A percentile compares a stretch with the other conserved stretches of the same genome.
Evolutionary conservation across 345 rosid species (phyloP).

Genomic region (Hypericum perforatum): DNA sequence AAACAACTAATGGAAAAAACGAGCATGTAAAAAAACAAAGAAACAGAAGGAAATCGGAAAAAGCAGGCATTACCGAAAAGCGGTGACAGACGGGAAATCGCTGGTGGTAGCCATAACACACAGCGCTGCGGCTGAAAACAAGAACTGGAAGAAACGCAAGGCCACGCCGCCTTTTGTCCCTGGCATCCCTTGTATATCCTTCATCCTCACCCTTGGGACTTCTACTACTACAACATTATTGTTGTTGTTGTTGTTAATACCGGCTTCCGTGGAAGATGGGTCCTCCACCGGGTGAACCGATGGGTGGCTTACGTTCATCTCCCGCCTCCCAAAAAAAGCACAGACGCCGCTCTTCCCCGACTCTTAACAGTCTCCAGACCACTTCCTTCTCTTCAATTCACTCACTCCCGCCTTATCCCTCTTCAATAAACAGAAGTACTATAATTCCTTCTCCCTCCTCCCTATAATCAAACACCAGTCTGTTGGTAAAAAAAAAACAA

Average conservation of each 20-base stretch:
- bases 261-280: constrained; percentile 41
- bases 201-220: constrained; percentile 48
- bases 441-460: too few relatives aligned
- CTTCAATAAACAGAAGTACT: too few relatives aligned
- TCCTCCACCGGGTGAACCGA: constrained; percentile 69
- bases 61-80: constrained; percentile 38
- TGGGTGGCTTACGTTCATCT: constrained; percentile 87
- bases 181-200: constrained; percentile 63
- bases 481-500: too few relatives aligned
- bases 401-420: too few relatives aligned
- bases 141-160: constrained; percentile 48
- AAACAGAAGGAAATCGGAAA: background rate
- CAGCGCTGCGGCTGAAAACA: constrained; percentile 53
- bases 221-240: too few relatives aligned
- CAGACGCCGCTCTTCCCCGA: too few relatives aligned
- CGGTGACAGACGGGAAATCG: constrained; percentile 65
- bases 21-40: background rate
- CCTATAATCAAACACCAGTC: too few relatives aligned
- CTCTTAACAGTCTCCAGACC: too few relatives aligned
- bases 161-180: constrained; percentile 58
- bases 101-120: constrained; percentile 58
- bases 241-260: constrained; percentile 20
- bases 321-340: constrained; percentile 6
- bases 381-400: too few relatives aligned
- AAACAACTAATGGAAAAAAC: background rate